Base-by-base conservation (phyloP, 169 alveolate genomes). In the Plasmodium gaboni region DNA sequence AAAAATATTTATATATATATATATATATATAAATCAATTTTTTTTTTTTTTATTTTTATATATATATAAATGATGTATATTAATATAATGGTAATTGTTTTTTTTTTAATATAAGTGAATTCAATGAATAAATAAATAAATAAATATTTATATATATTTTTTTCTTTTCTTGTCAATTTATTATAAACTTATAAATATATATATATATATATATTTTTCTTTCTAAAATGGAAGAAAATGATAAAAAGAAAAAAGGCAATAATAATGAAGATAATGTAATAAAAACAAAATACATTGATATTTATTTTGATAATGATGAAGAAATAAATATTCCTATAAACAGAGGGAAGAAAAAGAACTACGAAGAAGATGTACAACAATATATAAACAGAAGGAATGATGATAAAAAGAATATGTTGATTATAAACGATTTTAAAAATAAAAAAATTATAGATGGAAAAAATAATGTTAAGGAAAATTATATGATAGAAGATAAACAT, bases 311-410 rank as follows among this genome's bases (percentile, higher is more conserved):
- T 9, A 24, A 22, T 48, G 46, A 38, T 38, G 89, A 78, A 50
- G 80, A 78, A 78, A 67, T 65, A 59, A 69, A 65, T 17, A 48
- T 50, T 50, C 70, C 89, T 12, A 70, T 78, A 48, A 69, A 78
- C 13, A 64, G 53, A 44, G 9, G 13, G 22, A 22, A 38, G 2
- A 6, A 57, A 9, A 24, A 26, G 44, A 64, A 50, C 15, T 24
- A 51, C 10, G 53, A n/a, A 24, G 26, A 32, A 48, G 28, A 63
- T 61, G 51, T 26, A 55, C 44, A 22, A 15, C 6, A 17, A 50
- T 53, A 78, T 42, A 78, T 22, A 48, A 48, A 65, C 26, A 48
- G 63, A 15, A 8, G 12, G 53, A n/a, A 65, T 22, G 32, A 38
- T 15, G 70, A 8, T 12, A 51, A 78, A 70, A 69, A 78, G 15